Evolutionary conservation across 1,139 yeast genomes (phyloP).

Genomic region (Arxiozyma bovina): DNA sequence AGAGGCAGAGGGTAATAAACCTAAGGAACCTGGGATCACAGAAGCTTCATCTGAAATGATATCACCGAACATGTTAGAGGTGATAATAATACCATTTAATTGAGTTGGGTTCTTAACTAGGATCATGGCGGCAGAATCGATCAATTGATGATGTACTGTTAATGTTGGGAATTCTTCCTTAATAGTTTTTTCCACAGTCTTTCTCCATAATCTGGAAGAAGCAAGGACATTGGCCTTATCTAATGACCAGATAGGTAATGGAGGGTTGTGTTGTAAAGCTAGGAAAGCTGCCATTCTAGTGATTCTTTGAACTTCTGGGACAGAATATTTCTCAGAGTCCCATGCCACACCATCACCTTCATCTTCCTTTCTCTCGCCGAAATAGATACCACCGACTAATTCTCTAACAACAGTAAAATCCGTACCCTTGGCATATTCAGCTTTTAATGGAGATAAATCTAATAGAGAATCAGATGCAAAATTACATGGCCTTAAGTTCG

Average conservation of each 20-base stretch:
- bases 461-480: constrained; percentile 81
- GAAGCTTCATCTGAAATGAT: constrained; percentile 96
- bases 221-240: constrained; percentile 98
- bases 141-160: constrained; percentile 80
- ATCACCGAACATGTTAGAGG: constrained; percentile 97
- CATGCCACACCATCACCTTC: constrained; percentile 78
- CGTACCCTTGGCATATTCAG: constrained; percentile 80
- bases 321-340: constrained; percentile 89
- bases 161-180: constrained; percentile 82
- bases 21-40: constrained; percentile 94
- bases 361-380: constrained; percentile 91
- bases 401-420: constrained; percentile 90
- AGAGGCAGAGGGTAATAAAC: constrained; percentile 92
- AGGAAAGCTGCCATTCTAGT: constrained; percentile 97
- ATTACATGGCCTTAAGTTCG: constrained; percentile 93
- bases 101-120: constrained; percentile 82
- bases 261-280: constrained; percentile 89
- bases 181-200: constrained; percentile 78
- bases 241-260: constrained; percentile 87
- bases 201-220: constrained; percentile 92
- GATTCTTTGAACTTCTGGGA: constrained; percentile 84
- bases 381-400: constrained; percentile 94
- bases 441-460: constrained; percentile 78
- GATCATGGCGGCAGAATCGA: constrained; percentile 98
- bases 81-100: constrained; percentile 83